Evolutionary conservation across 768 basidiomycete genomes (phyloP), one percentile per base, ranked within the genome.

Genomic region (Vararia minispora): DNA sequence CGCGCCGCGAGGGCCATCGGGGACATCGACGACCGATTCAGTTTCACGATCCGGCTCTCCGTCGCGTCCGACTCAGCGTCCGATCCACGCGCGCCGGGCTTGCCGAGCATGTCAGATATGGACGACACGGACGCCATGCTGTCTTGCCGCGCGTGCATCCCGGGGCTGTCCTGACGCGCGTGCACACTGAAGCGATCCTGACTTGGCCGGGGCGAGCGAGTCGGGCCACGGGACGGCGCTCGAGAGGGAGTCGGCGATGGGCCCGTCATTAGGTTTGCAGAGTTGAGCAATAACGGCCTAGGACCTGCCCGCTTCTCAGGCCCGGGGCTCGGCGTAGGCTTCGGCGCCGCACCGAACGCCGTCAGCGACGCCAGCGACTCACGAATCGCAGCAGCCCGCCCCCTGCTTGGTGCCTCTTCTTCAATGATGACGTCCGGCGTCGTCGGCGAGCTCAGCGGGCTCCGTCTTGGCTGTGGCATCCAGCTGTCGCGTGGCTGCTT

Each of bases 51-150:
- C 35, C 80, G 68, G 52, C 83, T 80, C 9, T 38, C 39, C 57
- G 48, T 41, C 42, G 50, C 29, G 44, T 83, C 80, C 3, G 76
- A 76, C 30, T 79, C 78, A 48, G 65, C 61, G 33, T 75, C 76
- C 10, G 68, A 71, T 25, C 63, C 59, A 34, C 50, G 61, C 54
- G 41, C 55, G 59, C 13, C 57, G 55, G 53, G 53, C 3, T 60
- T 58, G 33, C 47, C 47, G 38, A 64, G 43, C 1, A 59, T 63
- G 43, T 76, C 76, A 10, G 74, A 77, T 13, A 77, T 45, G 1
- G 82, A 80, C 1, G 79, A 79, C 2, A 68, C 51, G 2, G 79
- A 76, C 7, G 83, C n/a, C n/a, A n/a, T n/a, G n/a, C n/a, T n/a
- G n/a, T n/a, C n/a, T n/a, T n/a, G n/a, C n/a, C n/a, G n/a, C n/a